Conservation (phyloP, 1,284 basidiomycete genomes). For the Trichosporon asahii region DNA sequence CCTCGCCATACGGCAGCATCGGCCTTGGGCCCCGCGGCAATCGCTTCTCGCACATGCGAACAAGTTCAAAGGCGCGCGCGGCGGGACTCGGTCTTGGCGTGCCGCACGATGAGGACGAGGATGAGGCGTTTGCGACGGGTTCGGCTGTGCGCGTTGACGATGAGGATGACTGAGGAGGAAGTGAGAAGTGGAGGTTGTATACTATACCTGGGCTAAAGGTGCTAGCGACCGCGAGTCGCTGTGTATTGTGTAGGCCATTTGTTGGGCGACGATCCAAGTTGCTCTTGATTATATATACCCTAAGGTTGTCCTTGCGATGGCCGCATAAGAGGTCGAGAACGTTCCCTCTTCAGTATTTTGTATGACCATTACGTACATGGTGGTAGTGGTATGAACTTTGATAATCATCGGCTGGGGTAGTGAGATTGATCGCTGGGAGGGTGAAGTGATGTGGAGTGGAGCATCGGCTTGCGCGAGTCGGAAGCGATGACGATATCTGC, state of each 20-base stretch:
- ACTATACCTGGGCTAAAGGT: not conserved
- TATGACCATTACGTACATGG: constrained; percentile 7
- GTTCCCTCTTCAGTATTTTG: not conserved
- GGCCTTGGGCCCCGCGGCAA: constrained; percentile 25
- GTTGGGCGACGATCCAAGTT: not conserved
- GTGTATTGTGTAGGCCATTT: not conserved
- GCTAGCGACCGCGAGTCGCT: not conserved
- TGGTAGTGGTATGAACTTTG: constrained; percentile 7
- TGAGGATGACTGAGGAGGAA: not conserved
- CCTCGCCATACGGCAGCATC: constrained; percentile 34
- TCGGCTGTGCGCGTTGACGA: not conserved
- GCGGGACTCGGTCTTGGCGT: constrained; percentile 25
- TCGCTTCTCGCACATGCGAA: constrained; percentile 34
- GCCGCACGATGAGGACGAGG: constrained; percentile 29
- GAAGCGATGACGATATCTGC: too few relatives aligned
- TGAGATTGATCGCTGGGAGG: too few relatives aligned
- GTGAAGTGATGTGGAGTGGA: too few relatives aligned
- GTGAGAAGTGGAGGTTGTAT: not conserved
- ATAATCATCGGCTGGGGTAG: not conserved
- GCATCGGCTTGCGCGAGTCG: too few relatives aligned
- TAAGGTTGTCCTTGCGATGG: not conserved
- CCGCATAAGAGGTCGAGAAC: not conserved
- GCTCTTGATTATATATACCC: constrained; percentile 1
- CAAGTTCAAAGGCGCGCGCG: constrained; percentile 29
- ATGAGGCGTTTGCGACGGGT: constrained; percentile 8